phyloP scores from a whole-genome alignment of 768 basidiomycete genomes.

The Tylopilus balloui region DNA sequence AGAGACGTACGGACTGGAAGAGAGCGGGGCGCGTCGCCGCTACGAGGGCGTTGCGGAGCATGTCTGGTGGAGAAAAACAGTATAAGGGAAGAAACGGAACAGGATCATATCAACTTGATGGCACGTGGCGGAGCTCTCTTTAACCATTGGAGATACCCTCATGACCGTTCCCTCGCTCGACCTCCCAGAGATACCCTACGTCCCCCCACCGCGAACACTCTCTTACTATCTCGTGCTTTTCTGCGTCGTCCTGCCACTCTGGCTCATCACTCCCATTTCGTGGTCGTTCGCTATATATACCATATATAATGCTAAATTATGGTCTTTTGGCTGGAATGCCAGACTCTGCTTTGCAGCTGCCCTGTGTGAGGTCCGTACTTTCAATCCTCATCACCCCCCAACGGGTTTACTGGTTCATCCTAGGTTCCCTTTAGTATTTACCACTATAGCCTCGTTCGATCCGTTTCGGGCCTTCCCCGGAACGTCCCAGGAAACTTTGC shows the following conservation, averaged over 20 bases:
- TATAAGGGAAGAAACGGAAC: slow-evolving; percentile 34
- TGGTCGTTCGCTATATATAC: slow-evolving; percentile 58
- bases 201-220: slow-evolving; percentile 35
- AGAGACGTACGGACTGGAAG: slow-evolving; percentile 47
- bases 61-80: slow-evolving; percentile 28
- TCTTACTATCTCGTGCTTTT: slow-evolving; percentile 61
- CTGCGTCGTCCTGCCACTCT: slow-evolving; percentile 55
- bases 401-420: not conserved
- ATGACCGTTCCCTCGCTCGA: slow-evolving; percentile 2
- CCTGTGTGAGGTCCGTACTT: slow-evolving; percentile 50
- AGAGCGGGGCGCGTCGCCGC: slow-evolving; percentile 51
- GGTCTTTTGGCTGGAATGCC: slow-evolving; percentile 38
- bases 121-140: slow-evolving; percentile 5
- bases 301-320: slow-evolving; percentile 41
- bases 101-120: not conserved
- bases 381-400: not conserved
- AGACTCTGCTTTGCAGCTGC: slow-evolving; percentile 44
- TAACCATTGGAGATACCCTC: slow-evolving; percentile 8
- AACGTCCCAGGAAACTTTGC: slow-evolving; percentile 41
- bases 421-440: slow-evolving; percentile 71
- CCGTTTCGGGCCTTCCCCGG: slow-evolving; percentile 45
- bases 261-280: slow-evolving; percentile 56
- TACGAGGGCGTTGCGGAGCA: slow-evolving; percentile 66
- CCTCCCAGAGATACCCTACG: slow-evolving; percentile 36
- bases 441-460: slow-evolving; percentile 47